Conservation (phyloP, 2,329 filamentous ascomycete species). For the Colletotrichum acutatum region DNA sequence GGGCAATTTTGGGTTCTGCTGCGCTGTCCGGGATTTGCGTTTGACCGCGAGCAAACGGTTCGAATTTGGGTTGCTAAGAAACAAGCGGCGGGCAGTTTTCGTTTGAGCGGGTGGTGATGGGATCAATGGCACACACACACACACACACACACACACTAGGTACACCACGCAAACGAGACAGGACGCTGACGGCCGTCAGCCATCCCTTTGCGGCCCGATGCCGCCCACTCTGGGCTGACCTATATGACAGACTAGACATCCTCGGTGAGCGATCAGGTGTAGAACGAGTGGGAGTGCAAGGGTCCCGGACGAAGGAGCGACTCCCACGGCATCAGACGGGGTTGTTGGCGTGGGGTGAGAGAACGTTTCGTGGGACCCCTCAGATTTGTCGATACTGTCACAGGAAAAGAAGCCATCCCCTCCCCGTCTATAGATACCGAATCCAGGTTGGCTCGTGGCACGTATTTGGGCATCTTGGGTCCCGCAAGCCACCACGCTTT, state of each 20-base stretch:
- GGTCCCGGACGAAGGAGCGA: not conserved
- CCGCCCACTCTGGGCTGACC: not conserved
- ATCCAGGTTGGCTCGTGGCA: not conserved
- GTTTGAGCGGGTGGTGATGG: not conserved
- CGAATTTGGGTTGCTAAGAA: not conserved
- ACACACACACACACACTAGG: no score
- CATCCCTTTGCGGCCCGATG: slow-evolving; percentile 7
- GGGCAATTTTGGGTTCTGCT: not conserved
- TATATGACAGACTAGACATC: not conserved
- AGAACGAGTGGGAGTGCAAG: not conserved
- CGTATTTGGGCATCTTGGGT: not conserved
- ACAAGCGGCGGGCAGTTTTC: not conserved
- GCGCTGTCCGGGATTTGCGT: not conserved
- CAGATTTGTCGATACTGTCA: not conserved
- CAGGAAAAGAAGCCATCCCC: not conserved
- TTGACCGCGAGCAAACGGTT: not conserved
- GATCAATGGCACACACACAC: not conserved
- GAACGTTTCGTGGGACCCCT: not conserved
- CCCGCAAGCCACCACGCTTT: slow-evolving; percentile 9
- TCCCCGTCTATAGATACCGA: not conserved
- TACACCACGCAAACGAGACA: not conserved
- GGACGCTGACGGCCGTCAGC: not conserved
- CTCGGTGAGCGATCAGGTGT: slow-evolving; percentile 22
- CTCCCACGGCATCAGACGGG: not conserved
- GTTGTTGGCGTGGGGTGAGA: slow-evolving; percentile 14